Conservation (phyloP, 441 rosid genomes). For the Euphorbia celastroides region DNA sequence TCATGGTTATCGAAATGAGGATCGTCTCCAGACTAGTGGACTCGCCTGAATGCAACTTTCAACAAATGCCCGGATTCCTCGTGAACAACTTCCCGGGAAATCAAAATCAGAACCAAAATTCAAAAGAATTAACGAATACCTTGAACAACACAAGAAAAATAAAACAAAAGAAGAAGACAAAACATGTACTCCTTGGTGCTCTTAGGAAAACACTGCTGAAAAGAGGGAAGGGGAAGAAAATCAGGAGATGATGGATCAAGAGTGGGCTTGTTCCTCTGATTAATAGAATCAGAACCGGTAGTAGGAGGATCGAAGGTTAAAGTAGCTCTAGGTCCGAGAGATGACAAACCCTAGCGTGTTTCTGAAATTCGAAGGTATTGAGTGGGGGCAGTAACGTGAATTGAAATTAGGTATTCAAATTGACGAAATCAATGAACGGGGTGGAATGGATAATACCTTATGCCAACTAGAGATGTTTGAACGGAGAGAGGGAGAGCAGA, state of each 20-base stretch:
- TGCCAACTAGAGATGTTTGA: no score
- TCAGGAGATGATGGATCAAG: constrained; percentile 88
- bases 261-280: constrained; percentile 58
- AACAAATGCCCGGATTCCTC: constrained; percentile 76
- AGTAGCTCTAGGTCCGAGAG: constrained; percentile 55
- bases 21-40: constrained; percentile 80
- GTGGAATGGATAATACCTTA: no score
- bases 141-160: neutral
- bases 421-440: no score
- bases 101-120: no score
- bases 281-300: constrained; percentile 37
- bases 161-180: neutral
- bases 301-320: constrained; percentile 71
- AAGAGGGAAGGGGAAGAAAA: constrained; percentile 78
- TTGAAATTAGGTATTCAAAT: no score
- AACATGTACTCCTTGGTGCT: constrained; percentile 78
- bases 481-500: no score
- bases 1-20: constrained; percentile 78
- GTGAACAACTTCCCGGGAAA: constrained; percentile 68
- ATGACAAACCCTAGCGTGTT: no score
- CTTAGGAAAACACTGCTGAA: constrained; percentile 83
- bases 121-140: neutral
- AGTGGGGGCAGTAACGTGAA: no score
- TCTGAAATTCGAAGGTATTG: no score
- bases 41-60: constrained; percentile 81